Evolutionary conservation across 192 early-diverging fungal species (phyloP), one percentile per base, ranked within the genome.

Genomic region (Coemansia aciculifera): DNA sequence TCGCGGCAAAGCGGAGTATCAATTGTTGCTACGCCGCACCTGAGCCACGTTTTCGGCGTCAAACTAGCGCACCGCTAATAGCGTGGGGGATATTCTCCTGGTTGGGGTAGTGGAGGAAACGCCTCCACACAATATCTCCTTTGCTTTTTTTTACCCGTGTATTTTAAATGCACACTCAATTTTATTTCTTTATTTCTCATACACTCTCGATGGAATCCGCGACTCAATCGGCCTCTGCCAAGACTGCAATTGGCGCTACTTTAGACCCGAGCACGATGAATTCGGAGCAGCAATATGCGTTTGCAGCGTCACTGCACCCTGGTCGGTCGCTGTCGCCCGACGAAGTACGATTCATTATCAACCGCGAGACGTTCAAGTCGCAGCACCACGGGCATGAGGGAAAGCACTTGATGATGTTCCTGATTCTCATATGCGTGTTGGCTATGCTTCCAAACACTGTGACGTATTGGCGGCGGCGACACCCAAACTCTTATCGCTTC

Each of bases 371-470:
- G 32, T 76, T 63, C 74, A 70, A 76, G 21, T 27, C 42, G 12
- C 57, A 76, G 66, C 79, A 77, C 66, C 38, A 56, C 10, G 75
- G 72, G 0, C 80, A 77, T 44, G 80, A 77, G 59, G 59, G 63
- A 13, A 73, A 74, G 66, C 80, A 83, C 40, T 15, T 62, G 40
- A 36, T 27, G 2, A 83, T 83, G 80, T 77, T 77, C n/a, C 39
- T 83, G 59, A 77, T 83, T 62, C 68, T 77, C 46, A 39, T 74
- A 19, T 63, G 52, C 13, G 80, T 69, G 0, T 38, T 83, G 49
- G 75, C 75, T 4, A 68, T 74, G 80, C 60, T 83, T n/a, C 80
- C 80, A 1, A 36, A 46, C 4, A 74, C 72, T 0, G 80, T 83
- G 44, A 64, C 36, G 21, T 67, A 59, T 39, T 83, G 80, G 80